These are phyloP conservation scores for Acanthamoeba castellanii DNA, from an alignment of 208 protist genomes.

Conservation along the genomic window DNA sequence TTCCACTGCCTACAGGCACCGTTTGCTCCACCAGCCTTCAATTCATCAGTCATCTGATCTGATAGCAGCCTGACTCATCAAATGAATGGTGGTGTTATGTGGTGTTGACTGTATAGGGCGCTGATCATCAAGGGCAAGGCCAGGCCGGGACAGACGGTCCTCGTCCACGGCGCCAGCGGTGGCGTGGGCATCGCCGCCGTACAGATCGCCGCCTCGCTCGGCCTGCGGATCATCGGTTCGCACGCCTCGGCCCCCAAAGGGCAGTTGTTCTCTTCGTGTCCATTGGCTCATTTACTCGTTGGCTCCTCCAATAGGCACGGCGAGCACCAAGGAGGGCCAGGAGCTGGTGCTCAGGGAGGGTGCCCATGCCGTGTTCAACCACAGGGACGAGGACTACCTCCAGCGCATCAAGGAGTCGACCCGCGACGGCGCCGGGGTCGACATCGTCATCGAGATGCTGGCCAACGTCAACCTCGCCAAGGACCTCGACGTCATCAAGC, in stretches of 20 bases:
- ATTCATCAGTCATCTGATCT: not conserved
- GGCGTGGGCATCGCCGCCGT: constrained; percentile 61
- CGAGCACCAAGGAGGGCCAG: constrained; percentile 68
- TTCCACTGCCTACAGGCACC: constrained; percentile 48
- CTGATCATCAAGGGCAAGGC: not conserved
- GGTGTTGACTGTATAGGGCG: not conserved
- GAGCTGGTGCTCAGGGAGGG: constrained; percentile 64
- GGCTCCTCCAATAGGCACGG: constrained; percentile 7
- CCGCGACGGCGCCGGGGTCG: constrained; percentile 25
- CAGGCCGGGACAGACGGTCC: not conserved
- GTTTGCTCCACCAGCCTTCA: too few relatives aligned
- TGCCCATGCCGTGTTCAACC: constrained; percentile 67
- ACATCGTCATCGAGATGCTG: constrained; percentile 72
- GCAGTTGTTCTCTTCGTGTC: too few relatives aligned
- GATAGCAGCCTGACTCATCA: not conserved
- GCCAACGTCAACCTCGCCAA: constrained; percentile 68
- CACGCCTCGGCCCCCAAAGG: not conserved
- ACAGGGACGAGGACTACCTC: constrained; percentile 51
- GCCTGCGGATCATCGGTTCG: not conserved
- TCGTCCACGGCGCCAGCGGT: constrained; percentile 59
- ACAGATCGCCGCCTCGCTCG: not conserved
- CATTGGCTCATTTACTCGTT: not conserved
- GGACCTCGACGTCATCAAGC: constrained; percentile 69
- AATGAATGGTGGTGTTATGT: too few relatives aligned
- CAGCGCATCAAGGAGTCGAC: constrained; percentile 34